phyloP scores from a whole-genome alignment of 208 protist species.

The Angomonas desouzai region DNA sequence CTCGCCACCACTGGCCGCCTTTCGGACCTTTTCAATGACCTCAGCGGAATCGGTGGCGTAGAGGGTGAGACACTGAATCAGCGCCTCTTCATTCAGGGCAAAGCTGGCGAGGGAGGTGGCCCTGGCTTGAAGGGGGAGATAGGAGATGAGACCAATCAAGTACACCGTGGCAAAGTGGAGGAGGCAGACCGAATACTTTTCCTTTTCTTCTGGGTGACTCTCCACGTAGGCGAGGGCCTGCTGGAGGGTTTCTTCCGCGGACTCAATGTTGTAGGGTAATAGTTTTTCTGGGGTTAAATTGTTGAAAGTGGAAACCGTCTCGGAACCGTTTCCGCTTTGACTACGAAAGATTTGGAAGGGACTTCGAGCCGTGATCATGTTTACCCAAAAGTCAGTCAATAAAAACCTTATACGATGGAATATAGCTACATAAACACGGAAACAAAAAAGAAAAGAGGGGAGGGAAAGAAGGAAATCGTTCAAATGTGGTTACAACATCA shows the following conservation, averaged over 20 bases:
- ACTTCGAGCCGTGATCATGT: conserved; percentile 63
- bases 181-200: conserved; percentile 47
- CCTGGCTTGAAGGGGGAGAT: conserved; percentile 45
- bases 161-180: conserved; percentile 53
- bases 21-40: conserved; percentile 15
- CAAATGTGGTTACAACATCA: no score
- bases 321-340: conserved; percentile 17
- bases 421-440: neutral
- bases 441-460: no score
- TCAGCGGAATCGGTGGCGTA: conserved; percentile 25
- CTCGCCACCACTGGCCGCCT: conserved; percentile 17
- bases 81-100: conserved; percentile 36
- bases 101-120: conserved; percentile 35
- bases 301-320: conserved; percentile 50
- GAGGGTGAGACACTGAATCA: conserved; percentile 40
- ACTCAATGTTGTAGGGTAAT: conserved; percentile 67
- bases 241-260: conserved; percentile 58
- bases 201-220: conserved; percentile 15
- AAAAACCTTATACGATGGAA: neutral
- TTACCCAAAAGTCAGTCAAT: neutral
- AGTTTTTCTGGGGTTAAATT: conserved; percentile 45
- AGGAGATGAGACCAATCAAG: conserved; percentile 52
- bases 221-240: conserved; percentile 53
- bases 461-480: no score
- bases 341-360: conserved; percentile 76